These are phyloP conservation scores for Solanum chacoense DNA, from an alignment of 305 asterid genomes.

Conservation along the genomic window DNA sequence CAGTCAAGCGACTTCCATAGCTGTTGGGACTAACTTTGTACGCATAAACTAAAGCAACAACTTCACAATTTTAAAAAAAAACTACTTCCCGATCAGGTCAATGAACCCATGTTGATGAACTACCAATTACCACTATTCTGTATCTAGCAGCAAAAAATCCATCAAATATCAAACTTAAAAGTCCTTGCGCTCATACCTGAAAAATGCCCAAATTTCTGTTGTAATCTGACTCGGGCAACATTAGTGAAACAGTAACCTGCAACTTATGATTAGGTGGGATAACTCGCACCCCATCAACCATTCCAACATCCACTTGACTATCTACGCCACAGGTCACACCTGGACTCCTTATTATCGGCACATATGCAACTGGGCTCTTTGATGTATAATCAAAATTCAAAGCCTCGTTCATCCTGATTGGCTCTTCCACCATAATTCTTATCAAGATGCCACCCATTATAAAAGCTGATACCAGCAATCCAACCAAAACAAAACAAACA, in stretches of 20 bases:
- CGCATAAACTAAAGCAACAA: neutral
- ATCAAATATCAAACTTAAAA: neutral
- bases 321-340: constrained; percentile 23
- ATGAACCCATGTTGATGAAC: neutral
- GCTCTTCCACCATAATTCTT: constrained; percentile 57
- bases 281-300: constrained; percentile 29
- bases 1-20: neutral
- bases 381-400: constrained; percentile 81
- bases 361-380: constrained; percentile 72
- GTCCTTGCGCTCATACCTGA: constrained; percentile 40
- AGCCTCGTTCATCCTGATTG: constrained; percentile 38
- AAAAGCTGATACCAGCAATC: constrained; percentile 55
- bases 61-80: neutral
- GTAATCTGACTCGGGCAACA: constrained; percentile 76
- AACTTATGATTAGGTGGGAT: constrained; percentile 60
- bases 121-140: neutral
- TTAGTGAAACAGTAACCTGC: constrained; percentile 60
- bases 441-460: constrained; percentile 51
- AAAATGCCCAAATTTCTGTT: constrained; percentile 87
- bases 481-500: constrained; percentile 57
- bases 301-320: constrained; percentile 21
- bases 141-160: neutral
- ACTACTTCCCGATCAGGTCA: neutral
- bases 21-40: neutral
- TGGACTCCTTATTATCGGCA: constrained; percentile 31